Conservation (phyloP, 2,329 filamentous ascomycete genomes). For the Emericellopsis cladophorae region DNA sequence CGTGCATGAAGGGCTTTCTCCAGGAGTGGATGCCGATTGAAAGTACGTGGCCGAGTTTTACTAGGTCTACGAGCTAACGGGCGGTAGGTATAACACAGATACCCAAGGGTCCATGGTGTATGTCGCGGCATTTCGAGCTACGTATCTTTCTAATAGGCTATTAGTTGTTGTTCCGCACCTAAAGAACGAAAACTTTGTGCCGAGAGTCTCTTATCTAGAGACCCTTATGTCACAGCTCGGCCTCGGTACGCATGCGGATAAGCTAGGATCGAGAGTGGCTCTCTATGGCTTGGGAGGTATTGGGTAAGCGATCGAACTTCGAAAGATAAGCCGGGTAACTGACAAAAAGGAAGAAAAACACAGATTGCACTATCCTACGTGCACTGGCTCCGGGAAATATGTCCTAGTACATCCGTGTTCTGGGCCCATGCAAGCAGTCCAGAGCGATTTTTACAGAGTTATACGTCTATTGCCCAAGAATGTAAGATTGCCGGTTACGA, state of each 20-base stretch:
- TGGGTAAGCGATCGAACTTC: not conserved
- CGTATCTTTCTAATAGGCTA: not conserved
- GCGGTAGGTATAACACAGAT: too few relatives aligned
- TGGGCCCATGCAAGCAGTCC: constrained; percentile 19
- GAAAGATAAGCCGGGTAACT: not conserved
- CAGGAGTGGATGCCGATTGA: not conserved
- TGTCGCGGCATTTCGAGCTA: too few relatives aligned
- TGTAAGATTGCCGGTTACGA: constrained; percentile 10
- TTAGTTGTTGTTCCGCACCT: not conserved
- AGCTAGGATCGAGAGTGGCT: not conserved
- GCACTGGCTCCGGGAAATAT: not conserved
- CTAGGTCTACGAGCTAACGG: too few relatives aligned
- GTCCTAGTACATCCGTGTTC: constrained; percentile 12
- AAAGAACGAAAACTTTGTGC: not conserved
- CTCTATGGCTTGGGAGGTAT: not conserved
- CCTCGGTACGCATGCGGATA: too few relatives aligned
- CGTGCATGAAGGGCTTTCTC: not conserved
- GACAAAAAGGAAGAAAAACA: not conserved
- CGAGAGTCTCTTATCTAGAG: too few relatives aligned
- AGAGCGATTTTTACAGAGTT: constrained; percentile 14
- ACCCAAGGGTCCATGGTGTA: too few relatives aligned
- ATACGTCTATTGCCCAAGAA: constrained; percentile 11
- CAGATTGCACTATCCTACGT: not conserved
- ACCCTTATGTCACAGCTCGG: too few relatives aligned
- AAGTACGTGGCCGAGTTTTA: not conserved